Base-by-base conservation (phyloP, 169 alveolate species). In the Eimeria sp. region DNA sequence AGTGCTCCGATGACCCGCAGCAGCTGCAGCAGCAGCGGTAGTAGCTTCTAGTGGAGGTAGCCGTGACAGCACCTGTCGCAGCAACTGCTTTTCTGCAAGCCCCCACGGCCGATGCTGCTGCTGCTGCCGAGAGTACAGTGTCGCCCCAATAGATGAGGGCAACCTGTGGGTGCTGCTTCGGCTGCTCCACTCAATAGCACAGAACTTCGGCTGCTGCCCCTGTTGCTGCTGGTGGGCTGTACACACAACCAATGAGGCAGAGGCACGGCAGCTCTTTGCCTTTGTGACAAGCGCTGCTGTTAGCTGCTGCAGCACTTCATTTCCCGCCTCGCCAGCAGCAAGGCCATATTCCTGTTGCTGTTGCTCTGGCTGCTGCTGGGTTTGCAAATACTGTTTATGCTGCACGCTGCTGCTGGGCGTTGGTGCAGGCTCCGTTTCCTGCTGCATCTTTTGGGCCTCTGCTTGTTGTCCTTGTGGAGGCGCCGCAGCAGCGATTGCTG, bases 11-110 rank as follows among this genome's bases (percentile, higher is more conserved):
- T 16, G 40, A 34, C 76, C 84, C 10, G 51, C 51, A 30, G 49
- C 58, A 76, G 72, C 89, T 9, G 89, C 89, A 80, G 72, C 72
- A 80, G 89, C 87, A 45, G 57, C 87, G 43, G 87, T 73, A n/a
- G 89, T 51, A 80, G 72, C 70, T 5, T 80, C 89, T 49, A 45
- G n/a, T 6, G 89, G 70, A 45, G 89, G 89, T 72, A 80, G 89
- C 18, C 72, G 72, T 34, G 89, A 80, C 25, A 80, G 72, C 43
- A 80, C 89, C 25, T 80, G 89, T 22, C 89, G 34, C 49, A 80
- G 89, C 89, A 80, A 58, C 89, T 80, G 89, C 30, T 80, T 80
- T 58, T 80, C 89, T 25, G 72, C 22, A 6, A 45, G 20, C 11
- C 89, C 89, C 89, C 89, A 80, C 10, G 54, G 89, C 72, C 89